phyloP scores from a whole-genome alignment of 2,329 filamentous ascomycete genomes.

The Fonsecaea pugnacius region DNA sequence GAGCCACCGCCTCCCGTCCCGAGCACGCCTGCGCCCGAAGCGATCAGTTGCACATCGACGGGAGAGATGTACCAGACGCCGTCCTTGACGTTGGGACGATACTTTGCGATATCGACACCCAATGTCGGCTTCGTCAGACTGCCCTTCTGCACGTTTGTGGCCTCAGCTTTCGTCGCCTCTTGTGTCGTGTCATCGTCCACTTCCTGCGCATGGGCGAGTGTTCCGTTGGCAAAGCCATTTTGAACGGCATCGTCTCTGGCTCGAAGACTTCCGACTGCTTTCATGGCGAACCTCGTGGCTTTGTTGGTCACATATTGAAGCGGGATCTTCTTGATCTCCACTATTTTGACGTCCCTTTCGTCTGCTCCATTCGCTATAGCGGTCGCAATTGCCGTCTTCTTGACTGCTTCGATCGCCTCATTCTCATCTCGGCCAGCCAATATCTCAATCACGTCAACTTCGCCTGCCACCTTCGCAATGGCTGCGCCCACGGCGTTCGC shows the following conservation, averaged over 20 bases:
- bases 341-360: conserved; percentile 38
- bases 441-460: conserved; percentile 58
- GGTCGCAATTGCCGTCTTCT: conserved; percentile 35
- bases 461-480: conserved; percentile 60
- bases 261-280: conserved; percentile 47
- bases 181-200: conserved; percentile 34
- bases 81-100: conserved; percentile 42
- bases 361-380: conserved; percentile 31
- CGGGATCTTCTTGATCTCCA: conserved; percentile 42
- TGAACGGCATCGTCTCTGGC: conserved; percentile 7
- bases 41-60: conserved; percentile 46
- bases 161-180: conserved; percentile 32
- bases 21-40: conserved; percentile 45
- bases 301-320: conserved; percentile 41
- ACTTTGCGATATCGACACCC: conserved; percentile 40
- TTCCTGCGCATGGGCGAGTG: conserved; percentile 36
- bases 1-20: conserved; percentile 50
- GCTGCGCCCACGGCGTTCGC: conserved; percentile 67
- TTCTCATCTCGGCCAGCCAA: conserved; percentile 29
- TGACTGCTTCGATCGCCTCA: conserved; percentile 36
- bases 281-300: conserved; percentile 44
- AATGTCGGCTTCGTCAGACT: conserved; percentile 23
- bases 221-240: conserved; percentile 36
- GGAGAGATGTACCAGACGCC: conserved; percentile 46
- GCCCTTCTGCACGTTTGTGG: conserved; percentile 20